phyloP scores from a whole-genome alignment of 208 protist species.

The Trypanosoma cruzi region DNA sequence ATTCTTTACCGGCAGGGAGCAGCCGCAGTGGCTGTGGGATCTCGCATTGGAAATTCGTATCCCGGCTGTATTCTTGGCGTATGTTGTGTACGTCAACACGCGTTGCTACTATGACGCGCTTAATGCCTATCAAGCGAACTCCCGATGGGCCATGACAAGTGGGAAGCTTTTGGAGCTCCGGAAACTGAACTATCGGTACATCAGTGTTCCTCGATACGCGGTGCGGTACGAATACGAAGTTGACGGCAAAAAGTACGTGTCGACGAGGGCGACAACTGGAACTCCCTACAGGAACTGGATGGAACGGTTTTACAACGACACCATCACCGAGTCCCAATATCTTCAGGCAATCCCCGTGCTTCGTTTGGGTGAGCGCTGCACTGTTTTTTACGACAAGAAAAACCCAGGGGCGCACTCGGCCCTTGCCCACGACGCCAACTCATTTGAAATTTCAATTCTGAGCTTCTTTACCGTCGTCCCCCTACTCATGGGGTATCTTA shows the following conservation, averaged over 20 bases:
- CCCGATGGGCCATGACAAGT: slow-evolving; percentile 66
- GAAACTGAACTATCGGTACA: slow-evolving; percentile 89
- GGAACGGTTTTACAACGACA: slow-evolving; percentile 76
- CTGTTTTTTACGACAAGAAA: slow-evolving; percentile 88
- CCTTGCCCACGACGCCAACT: slow-evolving; percentile 87
- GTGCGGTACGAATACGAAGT: slow-evolving; percentile 87
- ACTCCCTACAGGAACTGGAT: slow-evolving; percentile 87
- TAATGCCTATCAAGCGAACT: slow-evolving; percentile 63
- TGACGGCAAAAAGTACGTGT: slow-evolving; percentile 79
- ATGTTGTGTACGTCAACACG: slow-evolving; percentile 77
- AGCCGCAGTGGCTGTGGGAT: slow-evolving; percentile 89
- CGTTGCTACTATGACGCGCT: slow-evolving; percentile 81
- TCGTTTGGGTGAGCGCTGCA: slow-evolving; percentile 78
- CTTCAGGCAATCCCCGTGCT: slow-evolving; percentile 88
- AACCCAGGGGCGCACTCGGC: slow-evolving; percentile 67
- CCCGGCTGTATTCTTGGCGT: slow-evolving; percentile 58
- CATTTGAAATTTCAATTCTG: slow-evolving; percentile 85
- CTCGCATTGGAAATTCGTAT: slow-evolving; percentile 85
- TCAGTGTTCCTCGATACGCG: slow-evolving; percentile 81
- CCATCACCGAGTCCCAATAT: slow-evolving; percentile 89
- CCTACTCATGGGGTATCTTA: slow-evolving; percentile 78
- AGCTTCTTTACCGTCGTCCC: slow-evolving; percentile 78
- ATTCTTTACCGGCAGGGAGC: slow-evolving; percentile 63
- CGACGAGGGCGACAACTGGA: slow-evolving; percentile 79
- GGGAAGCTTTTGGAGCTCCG: slow-evolving; percentile 85